Base-by-base conservation (phyloP, 1,284 basidiomycete genomes). In the Cryptococcus hybrid region DNA sequence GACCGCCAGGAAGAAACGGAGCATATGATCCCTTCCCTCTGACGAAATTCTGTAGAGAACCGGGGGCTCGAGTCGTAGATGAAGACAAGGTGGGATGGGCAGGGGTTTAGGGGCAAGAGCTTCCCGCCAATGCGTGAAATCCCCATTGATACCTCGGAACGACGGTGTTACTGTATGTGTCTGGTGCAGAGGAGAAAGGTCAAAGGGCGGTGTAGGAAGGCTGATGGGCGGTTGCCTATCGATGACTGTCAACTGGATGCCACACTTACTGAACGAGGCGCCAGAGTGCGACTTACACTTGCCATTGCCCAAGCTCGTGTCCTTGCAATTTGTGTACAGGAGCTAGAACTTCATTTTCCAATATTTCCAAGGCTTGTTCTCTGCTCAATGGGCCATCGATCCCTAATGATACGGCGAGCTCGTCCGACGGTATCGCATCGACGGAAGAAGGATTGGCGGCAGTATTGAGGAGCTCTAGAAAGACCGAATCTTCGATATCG, bases 1-100 rank as follows among this genome's bases (percentile, higher is more conserved):
- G 80, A 7, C 94, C 93, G 54, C 94, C 94, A 7, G 93, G 93
- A 79, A 86, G 84, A 77, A 96, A 96, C 0, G 94, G 94, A 2
- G 95, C 85, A 75, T 94, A 87, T 30, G 89, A 89, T 37, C 91
- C 89, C 76, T 94, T 96, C 50, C 94, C 94, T 58, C 93, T 82
- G 7, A 97, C 92, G 77, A 98, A 98, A 62, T 86, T 88, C 62
- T 84, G 84, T 48, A 80, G 82, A 1, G 87, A 83, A 6, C 85
- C 90, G 3, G 92, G 92, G 7, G 89, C 88, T 57, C 93, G 85
- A 58, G 88, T 85, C 60, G 95, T 81, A 9, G 90, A 89, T 7
- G 89, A 91, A 13, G 90, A 92, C 2, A 87, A 88, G 5, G 88
- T 79, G 2, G 64, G 88, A 83, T 65, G 85, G 81, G 67, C 75